Evolutionary conservation across 1,139 yeast species (phyloP).

Genomic region (Nadsonia starkeyi-henricii): DNA sequence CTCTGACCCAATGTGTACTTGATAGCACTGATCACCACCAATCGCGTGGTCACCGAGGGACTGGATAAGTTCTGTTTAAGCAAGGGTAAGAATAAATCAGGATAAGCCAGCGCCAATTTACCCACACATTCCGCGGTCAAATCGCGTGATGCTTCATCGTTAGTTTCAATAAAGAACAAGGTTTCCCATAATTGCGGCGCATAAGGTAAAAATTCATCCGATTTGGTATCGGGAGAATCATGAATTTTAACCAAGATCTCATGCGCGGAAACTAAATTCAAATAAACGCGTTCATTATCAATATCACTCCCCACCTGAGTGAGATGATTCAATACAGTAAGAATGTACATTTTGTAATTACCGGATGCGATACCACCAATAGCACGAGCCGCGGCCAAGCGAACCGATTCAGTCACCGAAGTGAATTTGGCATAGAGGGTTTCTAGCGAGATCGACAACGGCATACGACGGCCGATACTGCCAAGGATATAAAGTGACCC

Average conservation of each 20-base stretch:
- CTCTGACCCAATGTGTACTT: conserved; percentile 22
- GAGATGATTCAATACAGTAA: background rate
- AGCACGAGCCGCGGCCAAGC: conserved; percentile 37
- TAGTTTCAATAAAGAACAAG: conserved; percentile 12
- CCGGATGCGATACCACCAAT: conserved; percentile 37
- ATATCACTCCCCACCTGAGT: conserved; percentile 22
- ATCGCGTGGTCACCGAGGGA: conserved; percentile 14
- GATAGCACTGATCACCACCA: conserved; percentile 25
- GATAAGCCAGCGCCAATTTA: conserved; percentile 19
- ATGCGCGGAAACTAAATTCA: conserved; percentile 28
- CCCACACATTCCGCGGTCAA: conserved; percentile 28
- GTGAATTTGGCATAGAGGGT: conserved; percentile 23
- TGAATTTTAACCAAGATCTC: conserved; percentile 20
- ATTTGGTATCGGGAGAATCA: conserved; percentile 4
- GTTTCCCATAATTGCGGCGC: conserved; percentile 16
- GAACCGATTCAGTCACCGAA: conserved; percentile 27
- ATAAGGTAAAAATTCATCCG: conserved; percentile 4
- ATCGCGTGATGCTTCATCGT: conserved; percentile 20
- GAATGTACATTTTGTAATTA: conserved; percentile 23
- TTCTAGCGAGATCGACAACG: conserved; percentile 20
- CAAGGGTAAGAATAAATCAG: conserved; percentile 18
- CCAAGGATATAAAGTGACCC: conserved; percentile 26
- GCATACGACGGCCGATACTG: conserved; percentile 27
- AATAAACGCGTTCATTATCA: conserved; percentile 18
- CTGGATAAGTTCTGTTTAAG: conserved; percentile 15